Evolutionary conservation across 805 yeast species (phyloP).

Genomic region (Spathaspora hagerdaliae): DNA sequence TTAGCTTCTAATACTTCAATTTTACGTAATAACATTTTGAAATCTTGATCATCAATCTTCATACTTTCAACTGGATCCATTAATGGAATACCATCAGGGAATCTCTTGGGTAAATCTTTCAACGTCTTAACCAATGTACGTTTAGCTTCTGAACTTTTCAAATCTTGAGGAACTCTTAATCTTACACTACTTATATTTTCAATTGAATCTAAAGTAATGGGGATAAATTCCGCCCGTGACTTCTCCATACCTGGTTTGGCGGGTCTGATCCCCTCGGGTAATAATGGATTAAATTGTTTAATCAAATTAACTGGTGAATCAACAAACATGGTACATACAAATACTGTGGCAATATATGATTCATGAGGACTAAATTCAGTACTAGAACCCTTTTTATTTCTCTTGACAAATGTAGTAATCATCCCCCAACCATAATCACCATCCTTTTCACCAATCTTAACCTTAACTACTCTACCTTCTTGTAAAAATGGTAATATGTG

Average conservation of each 20-base stretch:
- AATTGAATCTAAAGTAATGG: constrained; percentile 79
- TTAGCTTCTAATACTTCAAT: constrained; percentile 79
- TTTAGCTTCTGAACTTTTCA: constrained; percentile 52
- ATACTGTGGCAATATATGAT: constrained; percentile 80
- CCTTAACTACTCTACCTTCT: constrained; percentile 79
- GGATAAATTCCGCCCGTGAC: constrained; percentile 71
- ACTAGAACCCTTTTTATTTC: constrained; percentile 52
- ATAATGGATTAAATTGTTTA: constrained; percentile 70
- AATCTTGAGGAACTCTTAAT: constrained; percentile 74
- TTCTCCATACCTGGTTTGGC: constrained; percentile 63
- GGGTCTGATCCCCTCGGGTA: constrained; percentile 88
- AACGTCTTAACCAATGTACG: constrained; percentile 67
- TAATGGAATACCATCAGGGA: constrained; percentile 87
- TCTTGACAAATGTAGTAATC: constrained; percentile 70
- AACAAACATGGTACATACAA: constrained; percentile 70
- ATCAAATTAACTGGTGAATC: constrained; percentile 83
- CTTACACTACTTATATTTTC: constrained; percentile 74
- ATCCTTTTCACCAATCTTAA: constrained; percentile 56
- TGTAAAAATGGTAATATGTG: constrained; percentile 79
- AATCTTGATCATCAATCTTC: constrained; percentile 85
- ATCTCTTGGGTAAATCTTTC: constrained; percentile 74
- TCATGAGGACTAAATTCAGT: constrained; percentile 81
- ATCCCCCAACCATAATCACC: constrained; percentile 88
- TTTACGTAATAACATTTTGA: constrained; percentile 66
- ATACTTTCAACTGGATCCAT: constrained; percentile 89